Evolutionary conservation across 2,329 filamentous ascomycete genomes (phyloP), one percentile per base, ranked within the genome.

Genomic region (Mycosphaerella sp.): DNA sequence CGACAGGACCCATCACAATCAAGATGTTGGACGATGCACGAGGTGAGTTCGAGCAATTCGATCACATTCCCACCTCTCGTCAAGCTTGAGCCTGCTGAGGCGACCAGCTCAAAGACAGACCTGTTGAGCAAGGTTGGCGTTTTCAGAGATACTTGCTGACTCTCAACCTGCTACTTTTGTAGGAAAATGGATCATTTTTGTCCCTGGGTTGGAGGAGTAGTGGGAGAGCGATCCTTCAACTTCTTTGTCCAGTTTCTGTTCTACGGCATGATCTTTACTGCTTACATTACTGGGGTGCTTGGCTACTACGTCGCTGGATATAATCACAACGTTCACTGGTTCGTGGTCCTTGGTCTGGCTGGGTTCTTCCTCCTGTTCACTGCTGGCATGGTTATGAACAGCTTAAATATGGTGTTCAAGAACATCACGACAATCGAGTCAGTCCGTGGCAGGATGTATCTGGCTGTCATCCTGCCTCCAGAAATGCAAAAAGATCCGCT

Each of bases 131-230:
- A 25, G 4, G 21, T 25, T 6, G 21, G 21, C 21, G 21, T 25
- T 6, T 6, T 25, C 21, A 25, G 21, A 25, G 21, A 25, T 25
- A 3, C 21, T 5, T 25, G 21, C 21, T 25, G 21, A 25, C 21
- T 5, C 7, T 25, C 21, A 25, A 25, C 21, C 21, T 25, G 21
- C 21, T 3, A 25, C 21, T 25, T 25, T 25, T 25, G 21, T 25
- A 25, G 21, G 36, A 93, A 93, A 63, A 93, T 96, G 86, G 91
- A 97, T 57, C 91, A 97, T 65, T 93, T 90, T 63, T 98, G 93
- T 64, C 93, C 91, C 0, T 97, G 83, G 81, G 90, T 95, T n/a
- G 91, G 91, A 3, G 93, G 91, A 17, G 87, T 95, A 58, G 84
- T 98, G 8, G 86, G 83, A 0, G 90, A 96, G 67, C 46, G 58